Conservation (phyloP, 257 asterid species). For the Anisodus acutangulus region DNA sequence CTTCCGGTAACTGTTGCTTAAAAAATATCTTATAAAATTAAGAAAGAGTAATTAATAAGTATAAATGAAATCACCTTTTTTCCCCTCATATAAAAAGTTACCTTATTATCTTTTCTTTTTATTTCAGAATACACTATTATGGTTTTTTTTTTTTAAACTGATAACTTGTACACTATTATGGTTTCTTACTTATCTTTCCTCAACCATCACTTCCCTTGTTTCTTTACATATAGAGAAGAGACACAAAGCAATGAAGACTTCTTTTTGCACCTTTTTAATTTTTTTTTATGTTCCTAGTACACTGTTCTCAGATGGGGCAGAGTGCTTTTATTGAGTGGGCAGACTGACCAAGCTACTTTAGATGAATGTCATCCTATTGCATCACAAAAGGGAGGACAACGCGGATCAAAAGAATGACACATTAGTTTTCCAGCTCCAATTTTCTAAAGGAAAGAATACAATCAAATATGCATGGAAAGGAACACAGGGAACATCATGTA, state of each 20-base stretch:
- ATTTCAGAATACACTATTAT: constrained; percentile 17
- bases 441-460: background rate
- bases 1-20: background rate
- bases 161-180: background rate
- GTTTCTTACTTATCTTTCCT: background rate
- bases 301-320: background rate
- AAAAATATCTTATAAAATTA: background rate
- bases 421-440: constrained; percentile 10
- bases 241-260: background rate
- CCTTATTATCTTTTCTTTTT: background rate
- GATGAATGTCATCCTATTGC: background rate
- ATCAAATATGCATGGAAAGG: constrained; percentile 15
- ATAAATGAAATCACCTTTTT: background rate
- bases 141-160: background rate
- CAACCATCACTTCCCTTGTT: background rate
- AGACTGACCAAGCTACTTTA: background rate
- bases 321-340: background rate
- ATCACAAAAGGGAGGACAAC: background rate
- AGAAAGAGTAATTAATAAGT: background rate
- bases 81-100: background rate
- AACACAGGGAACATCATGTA: background rate
- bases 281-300: background rate
- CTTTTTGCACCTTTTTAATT: background rate
- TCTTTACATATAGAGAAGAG: background rate
- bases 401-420: background rate